Percentiles rank a stretch among this genome's conserved stretches.
These are phyloP conservation scores for Butyriboletus appendiculatus DNA, from an alignment of 1,284 basidiomycete species.

Conservation along the genomic window DNA sequence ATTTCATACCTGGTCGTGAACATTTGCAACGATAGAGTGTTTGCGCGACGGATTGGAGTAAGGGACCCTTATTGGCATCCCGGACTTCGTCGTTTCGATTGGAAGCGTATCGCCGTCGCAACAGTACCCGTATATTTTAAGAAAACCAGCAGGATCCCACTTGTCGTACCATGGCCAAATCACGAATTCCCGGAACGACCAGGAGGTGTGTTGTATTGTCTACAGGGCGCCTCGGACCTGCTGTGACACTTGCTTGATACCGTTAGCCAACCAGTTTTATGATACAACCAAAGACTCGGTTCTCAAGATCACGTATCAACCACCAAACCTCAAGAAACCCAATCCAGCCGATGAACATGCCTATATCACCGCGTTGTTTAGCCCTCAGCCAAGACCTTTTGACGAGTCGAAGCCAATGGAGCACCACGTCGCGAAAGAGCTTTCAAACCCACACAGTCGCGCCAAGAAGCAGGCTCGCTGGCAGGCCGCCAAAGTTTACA, in stretches of 20 bases:
- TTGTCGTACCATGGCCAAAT: slow-evolving; percentile 70
- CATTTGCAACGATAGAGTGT: slow-evolving; percentile 52
- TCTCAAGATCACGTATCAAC: slow-evolving; percentile 63
- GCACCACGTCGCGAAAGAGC: slow-evolving; percentile 60
- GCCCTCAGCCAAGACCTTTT: slow-evolving; percentile 42
- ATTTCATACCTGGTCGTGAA: slow-evolving; percentile 45
- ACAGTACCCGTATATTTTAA: slow-evolving; percentile 61
- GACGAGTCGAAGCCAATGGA: slow-evolving; percentile 62
- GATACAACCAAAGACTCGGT: slow-evolving; percentile 63
- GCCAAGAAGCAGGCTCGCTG: slow-evolving; percentile 78
- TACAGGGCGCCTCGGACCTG: not conserved
- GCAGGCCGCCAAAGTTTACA: slow-evolving; percentile 53
- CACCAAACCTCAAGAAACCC: slow-evolving; percentile 48
- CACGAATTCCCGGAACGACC: slow-evolving; percentile 43
- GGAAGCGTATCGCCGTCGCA: slow-evolving; percentile 65
- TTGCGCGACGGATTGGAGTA: slow-evolving; percentile 67
- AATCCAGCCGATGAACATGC: slow-evolving; percentile 50
- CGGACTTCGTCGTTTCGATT: slow-evolving; percentile 52
- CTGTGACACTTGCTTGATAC: slow-evolving; percentile 10
- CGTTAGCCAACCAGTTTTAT: slow-evolving; percentile 48
- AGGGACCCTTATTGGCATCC: slow-evolving; percentile 59
- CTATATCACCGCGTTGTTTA: slow-evolving; percentile 59
- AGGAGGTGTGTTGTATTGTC: slow-evolving; percentile 43
- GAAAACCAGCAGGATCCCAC: slow-evolving; percentile 38
- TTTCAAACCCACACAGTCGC: slow-evolving; percentile 77